Evolutionary conservation across 768 basidiomycete genomes (phyloP).

Genomic region (Krasilnikovozyma curviuscula): DNA sequence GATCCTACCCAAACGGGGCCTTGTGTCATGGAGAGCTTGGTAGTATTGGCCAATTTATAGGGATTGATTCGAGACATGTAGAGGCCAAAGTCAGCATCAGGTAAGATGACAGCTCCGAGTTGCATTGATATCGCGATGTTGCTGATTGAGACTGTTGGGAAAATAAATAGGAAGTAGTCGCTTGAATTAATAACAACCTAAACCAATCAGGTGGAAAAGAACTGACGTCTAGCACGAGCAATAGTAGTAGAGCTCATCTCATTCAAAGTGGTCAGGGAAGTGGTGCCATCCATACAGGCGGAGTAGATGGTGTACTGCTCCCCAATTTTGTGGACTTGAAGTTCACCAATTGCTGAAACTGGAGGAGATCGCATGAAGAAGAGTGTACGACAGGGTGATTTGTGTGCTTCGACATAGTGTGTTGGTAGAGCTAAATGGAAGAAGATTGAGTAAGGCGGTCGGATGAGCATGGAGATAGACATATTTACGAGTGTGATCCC

Average conservation of each 20-base stretch:
- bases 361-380: slow-evolving; percentile 56
- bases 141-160: background rate
- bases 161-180: background rate
- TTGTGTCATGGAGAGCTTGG: background rate
- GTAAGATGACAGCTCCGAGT: background rate
- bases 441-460: background rate
- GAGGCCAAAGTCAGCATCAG: slow-evolving; percentile 1
- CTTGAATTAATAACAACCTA: background rate
- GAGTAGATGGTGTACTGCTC: slow-evolving; percentile 23
- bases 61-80: background rate
- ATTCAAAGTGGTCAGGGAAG: slow-evolving; percentile 1
- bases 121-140: background rate
- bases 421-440: slow-evolving; percentile 34
- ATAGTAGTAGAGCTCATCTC: background rate
- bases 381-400: slow-evolving; percentile 57
- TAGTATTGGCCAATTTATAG: background rate
- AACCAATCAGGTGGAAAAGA: background rate
- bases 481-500: slow-evolving; percentile 15
- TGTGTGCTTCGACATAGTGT: slow-evolving; percentile 53
- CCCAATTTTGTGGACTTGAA: slow-evolving; percentile 31
- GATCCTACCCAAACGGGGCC: slow-evolving; percentile 10
- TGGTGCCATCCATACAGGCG: background rate
- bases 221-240: background rate
- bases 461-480: slow-evolving; percentile 12
- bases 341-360: slow-evolving; percentile 12